phyloP scores from a whole-genome alignment of 305 asterid genomes.

The Nicotiana rustica region DNA sequence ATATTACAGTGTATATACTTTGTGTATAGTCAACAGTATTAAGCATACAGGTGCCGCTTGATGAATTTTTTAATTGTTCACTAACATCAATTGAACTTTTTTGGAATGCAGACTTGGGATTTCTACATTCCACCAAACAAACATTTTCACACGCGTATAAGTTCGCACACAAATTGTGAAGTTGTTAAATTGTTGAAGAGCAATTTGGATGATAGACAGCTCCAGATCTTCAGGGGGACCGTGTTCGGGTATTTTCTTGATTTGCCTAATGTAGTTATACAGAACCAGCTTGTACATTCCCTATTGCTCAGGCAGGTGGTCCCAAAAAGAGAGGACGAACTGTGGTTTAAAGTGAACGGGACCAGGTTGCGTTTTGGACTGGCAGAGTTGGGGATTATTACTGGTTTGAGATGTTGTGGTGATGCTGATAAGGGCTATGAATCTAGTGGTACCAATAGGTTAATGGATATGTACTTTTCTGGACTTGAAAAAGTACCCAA shows the following conservation, averaged over 20 bases:
- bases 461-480: conserved; percentile 32
- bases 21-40: not conserved
- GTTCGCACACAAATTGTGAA: conserved; percentile 32
- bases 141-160: conserved; percentile 29
- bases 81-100: conserved; percentile 4
- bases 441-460: conserved; percentile 26
- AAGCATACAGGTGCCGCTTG: not conserved
- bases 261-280: conserved; percentile 29
- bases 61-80: not conserved
- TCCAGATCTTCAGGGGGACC: conserved; percentile 30
- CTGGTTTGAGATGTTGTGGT: conserved; percentile 31
- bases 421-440: conserved; percentile 34
- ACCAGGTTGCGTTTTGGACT: conserved; percentile 29
- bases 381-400: conserved; percentile 26
- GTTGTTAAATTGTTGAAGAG: conserved; percentile 6
- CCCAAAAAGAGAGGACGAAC: conserved; percentile 25
- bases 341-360: conserved; percentile 31
- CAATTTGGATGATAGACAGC: conserved; percentile 30
- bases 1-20: not conserved
- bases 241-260: conserved; percentile 14
- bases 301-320: conserved; percentile 33
- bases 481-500: conserved; percentile 29
- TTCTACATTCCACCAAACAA: conserved; percentile 32
- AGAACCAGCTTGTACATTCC: conserved; percentile 34
- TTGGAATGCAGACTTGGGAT: conserved; percentile 33